Base-by-base conservation (phyloP, 139 green algal genomes). In the Chlamydomonas sphaeroides region DNA sequence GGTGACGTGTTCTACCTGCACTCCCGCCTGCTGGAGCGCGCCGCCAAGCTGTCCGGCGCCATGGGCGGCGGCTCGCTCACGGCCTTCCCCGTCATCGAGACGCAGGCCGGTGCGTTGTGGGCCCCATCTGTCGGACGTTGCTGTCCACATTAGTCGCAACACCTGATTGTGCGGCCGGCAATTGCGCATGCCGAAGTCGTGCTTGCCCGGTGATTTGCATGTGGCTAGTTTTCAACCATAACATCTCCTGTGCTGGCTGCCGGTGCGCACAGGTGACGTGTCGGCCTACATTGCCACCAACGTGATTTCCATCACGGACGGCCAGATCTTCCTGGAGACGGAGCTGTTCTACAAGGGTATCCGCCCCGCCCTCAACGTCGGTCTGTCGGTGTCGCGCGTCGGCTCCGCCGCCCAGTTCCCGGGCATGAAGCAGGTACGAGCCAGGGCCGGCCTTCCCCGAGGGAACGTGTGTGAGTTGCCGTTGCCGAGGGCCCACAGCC, bases 1-100 rank as follows among this genome's bases (percentile, higher is more conserved):
- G 93, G 94, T 76, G 94, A 98, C 77, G 93, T 98, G 70, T 98
- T 98, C 88, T 98, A 98, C 87, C 90, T 98, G 73, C 95, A 97
- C 88, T 96, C 91, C 33, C 94, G 94, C 65, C 89, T 97, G 83
- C 78, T 97, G 59, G 94, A 97, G 86, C 90, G 94, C 59, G 85
- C 93, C 30, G 92, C 94, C 51, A 96, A 97, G 89, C 92, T 97
- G 88, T 92, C 83, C 65, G 86, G 92, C 23, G 92, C 89, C 30
- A 85, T 92, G 70, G 91, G 92, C 66, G 89, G 67, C 32, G 95
- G 95, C 42, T 95, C 88, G 41, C 88, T 97, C 59, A 98, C 94
- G 30, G 93, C 93, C 48, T 93, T 98, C 76, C 95, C 94, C n/a
- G 91, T 98, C 51, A 95, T 98, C 65, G 95, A 98, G 89, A 98